phyloP scores from a whole-genome alignment of 306 rosid species.

The Ormosia emarginata region DNA sequence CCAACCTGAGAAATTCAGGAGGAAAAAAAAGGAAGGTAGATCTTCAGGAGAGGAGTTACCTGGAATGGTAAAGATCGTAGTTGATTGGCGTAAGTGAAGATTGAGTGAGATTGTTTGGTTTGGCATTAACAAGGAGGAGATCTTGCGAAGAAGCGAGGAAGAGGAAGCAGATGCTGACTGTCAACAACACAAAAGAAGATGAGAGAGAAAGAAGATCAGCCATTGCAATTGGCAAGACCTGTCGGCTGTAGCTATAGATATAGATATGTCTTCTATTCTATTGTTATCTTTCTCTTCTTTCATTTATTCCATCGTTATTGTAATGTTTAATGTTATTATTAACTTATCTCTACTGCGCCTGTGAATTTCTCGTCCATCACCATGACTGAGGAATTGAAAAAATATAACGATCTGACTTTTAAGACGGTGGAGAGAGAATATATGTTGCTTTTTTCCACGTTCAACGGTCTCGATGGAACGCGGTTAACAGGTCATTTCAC shows the following conservation, averaged over 20 bases:
- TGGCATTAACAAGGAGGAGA: slow-evolving; percentile 43
- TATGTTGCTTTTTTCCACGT: slow-evolving; percentile 34
- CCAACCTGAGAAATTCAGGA: neutral
- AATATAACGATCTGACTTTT: neutral
- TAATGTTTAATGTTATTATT: too few relatives aligned
- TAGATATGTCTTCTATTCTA: too few relatives aligned
- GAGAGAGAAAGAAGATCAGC: slow-evolving; percentile 50
- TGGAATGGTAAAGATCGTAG: slow-evolving; percentile 89
- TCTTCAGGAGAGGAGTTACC: slow-evolving; percentile 34
- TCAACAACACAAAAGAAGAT: slow-evolving; percentile 6
- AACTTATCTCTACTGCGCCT: too few relatives aligned
- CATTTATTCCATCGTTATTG: neutral
- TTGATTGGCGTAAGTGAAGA: slow-evolving; percentile 48
- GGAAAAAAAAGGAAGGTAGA: neutral
- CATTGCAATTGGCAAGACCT: slow-evolving; percentile 27
- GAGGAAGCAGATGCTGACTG: slow-evolving; percentile 35
- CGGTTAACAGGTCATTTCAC: neutral
- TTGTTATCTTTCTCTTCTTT: neutral
- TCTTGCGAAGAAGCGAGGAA: slow-evolving; percentile 39
- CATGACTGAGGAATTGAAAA: neutral
- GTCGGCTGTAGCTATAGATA: too few relatives aligned
- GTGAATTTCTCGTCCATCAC: too few relatives aligned
- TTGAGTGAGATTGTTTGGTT: slow-evolving; percentile 27
- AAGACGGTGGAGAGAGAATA: neutral
- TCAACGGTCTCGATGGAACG: slow-evolving; percentile 49